A percentile compares a stretch with the other conserved stretches of the same genome.
These are phyloP conservation scores for Annona cherimola DNA, from an alignment of 164 flowering plant genomes.

Conservation along the genomic window DNA sequence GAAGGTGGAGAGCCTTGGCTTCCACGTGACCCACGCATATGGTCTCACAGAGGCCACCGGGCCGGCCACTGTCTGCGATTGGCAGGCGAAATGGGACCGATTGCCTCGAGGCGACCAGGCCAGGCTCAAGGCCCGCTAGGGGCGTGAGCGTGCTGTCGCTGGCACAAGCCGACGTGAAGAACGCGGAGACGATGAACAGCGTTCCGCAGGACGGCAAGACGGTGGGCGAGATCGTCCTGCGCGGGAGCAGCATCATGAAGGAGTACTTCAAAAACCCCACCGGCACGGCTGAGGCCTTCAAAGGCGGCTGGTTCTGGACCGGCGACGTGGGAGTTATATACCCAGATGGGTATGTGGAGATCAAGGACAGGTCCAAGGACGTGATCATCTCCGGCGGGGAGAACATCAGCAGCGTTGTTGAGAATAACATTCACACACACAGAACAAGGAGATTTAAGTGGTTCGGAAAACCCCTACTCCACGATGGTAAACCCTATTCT, in stretches of 20 bases:
- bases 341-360: conserved; percentile 76
- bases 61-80: conserved; percentile 76
- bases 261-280: conserved; percentile 64
- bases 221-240: conserved; percentile 68
- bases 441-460: no score
- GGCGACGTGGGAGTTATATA: conserved; percentile 82
- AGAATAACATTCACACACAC: no score
- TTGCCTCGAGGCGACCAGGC: conserved; percentile 37
- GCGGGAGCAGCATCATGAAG: conserved; percentile 81
- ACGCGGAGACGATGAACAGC: conserved; percentile 47
- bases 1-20: conserved; percentile 63
- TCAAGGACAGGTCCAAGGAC: conserved; percentile 83
- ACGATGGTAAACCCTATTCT: no score
- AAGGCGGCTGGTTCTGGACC: conserved; percentile 69
- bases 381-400: conserved; percentile 93
- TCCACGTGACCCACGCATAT: conserved; percentile 73
- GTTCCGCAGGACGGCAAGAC: conserved; percentile 62
- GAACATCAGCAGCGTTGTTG: conserved; percentile 83
- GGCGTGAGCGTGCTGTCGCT: conserved; percentile 56
- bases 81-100: conserved; percentile 64
- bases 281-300: conserved; percentile 51
- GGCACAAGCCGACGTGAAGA: conserved; percentile 64
- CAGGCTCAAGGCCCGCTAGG: conserved; percentile 66
- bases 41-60: conserved; percentile 93
- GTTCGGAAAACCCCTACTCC: no score